phyloP scores from a whole-genome alignment of 1,284 basidiomycete genomes.

The Leccinum solheimii region DNA sequence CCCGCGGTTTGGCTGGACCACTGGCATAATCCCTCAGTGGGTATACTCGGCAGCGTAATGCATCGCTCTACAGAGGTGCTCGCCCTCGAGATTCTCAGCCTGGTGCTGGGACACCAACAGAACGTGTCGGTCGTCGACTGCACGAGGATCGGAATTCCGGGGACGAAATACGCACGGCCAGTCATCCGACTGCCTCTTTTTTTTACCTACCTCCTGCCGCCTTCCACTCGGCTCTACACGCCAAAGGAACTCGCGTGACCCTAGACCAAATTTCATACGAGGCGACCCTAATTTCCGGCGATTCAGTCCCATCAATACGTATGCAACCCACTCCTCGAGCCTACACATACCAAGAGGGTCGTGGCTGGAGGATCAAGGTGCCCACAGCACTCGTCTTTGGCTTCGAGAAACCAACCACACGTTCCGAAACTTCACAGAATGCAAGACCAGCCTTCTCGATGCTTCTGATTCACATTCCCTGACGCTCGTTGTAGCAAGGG shows the following conservation, averaged over 20 bases:
- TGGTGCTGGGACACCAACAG: slow-evolving; percentile 1
- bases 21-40: slow-evolving; percentile 9
- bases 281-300: slow-evolving; percentile 25
- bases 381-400: slow-evolving; percentile 15
- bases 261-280: slow-evolving; percentile 17
- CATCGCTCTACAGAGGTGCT: slow-evolving; percentile 7
- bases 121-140: not conserved
- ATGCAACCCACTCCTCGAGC: slow-evolving; percentile 9
- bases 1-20: slow-evolving; percentile 23
- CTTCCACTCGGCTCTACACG: slow-evolving; percentile 2
- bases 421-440: slow-evolving; percentile 39
- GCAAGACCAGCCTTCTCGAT: slow-evolving; percentile 35
- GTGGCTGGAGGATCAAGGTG: slow-evolving; percentile 20
- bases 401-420: slow-evolving; percentile 48
- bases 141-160: slow-evolving; percentile 3
- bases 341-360: slow-evolving; percentile 19
- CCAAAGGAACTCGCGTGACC: slow-evolving; percentile 20
- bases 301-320: slow-evolving; percentile 4
- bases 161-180: slow-evolving; percentile 10
- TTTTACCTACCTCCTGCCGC: not conserved
- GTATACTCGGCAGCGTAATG: slow-evolving; percentile 8
- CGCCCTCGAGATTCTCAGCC: slow-evolving; percentile 11
- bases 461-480: slow-evolving; percentile 49
- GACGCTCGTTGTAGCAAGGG: slow-evolving; percentile 41
- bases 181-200: slow-evolving; percentile 8